phyloP scores from a whole-genome alignment of 371 early-diverging fungal species.

The Apophysomyces elegans region DNA sequence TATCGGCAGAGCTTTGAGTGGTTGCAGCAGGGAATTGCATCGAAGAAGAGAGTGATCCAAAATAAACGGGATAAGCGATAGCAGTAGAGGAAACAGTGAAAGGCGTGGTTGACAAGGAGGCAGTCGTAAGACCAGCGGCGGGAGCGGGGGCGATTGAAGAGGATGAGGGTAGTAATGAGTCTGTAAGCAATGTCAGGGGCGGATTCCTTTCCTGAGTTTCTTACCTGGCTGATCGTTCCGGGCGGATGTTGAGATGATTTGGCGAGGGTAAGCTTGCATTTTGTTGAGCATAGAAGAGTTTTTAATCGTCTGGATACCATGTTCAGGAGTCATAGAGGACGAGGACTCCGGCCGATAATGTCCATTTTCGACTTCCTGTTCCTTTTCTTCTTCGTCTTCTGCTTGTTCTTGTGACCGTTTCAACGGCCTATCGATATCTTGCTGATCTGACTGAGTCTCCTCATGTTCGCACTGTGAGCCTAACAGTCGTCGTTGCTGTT shows the following conservation, averaged over 20 bases:
- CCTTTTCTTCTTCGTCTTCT: background rate
- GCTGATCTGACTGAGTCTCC: conserved; percentile 15
- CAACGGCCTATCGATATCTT: conserved; percentile 6
- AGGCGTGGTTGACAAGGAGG: conserved; percentile 27
- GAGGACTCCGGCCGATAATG: too few relatives aligned
- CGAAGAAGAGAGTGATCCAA: conserved; percentile 27
- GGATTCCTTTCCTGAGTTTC: background rate
- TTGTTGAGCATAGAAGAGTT: conserved; percentile 43
- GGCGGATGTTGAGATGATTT: conserved; percentile 24
- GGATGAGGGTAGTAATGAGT: conserved; percentile 11
- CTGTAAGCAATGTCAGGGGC: background rate
- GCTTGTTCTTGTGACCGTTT: conserved; percentile 10
- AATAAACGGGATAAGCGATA: conserved; percentile 40
- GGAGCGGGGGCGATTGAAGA: conserved; percentile 27
- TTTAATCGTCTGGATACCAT: conserved; percentile 36
- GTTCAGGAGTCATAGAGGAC: conserved; percentile 30
- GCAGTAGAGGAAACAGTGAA: conserved; percentile 38
- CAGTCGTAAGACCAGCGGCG: conserved; percentile 10
- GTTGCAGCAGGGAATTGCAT: conserved; percentile 35
- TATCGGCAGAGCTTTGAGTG: conserved; percentile 32
- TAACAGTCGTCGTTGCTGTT: conserved; percentile 45
- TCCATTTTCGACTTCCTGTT: background rate
- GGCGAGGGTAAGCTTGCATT: conserved; percentile 33
- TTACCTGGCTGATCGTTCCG: conserved; percentile 8
- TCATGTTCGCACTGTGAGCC: conserved; percentile 28